Base-by-base conservation (phyloP, 495 filamentous ascomycete species). In the Penicillium mononematosum region DNA sequence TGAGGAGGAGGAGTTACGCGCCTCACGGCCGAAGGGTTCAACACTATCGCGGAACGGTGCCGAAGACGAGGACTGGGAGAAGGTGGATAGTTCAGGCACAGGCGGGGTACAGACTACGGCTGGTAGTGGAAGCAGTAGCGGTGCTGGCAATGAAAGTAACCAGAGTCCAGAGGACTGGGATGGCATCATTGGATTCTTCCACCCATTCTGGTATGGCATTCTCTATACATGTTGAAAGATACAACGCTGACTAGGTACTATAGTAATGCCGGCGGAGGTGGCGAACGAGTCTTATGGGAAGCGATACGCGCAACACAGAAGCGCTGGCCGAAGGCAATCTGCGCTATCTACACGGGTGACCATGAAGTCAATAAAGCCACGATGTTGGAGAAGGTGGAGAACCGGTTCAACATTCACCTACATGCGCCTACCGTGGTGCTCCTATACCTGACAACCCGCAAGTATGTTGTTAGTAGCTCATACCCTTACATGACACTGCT, bases 241-340 rank as follows among this genome's bases (percentile, higher is more conserved):
- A 19, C 24, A 42, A 7, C 29, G 20, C 36, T 50, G 54, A 24
- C 41, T 16, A 14, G 20, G 12, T 19, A 41, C 27, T 22, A 56
- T 61, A 92, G 91, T 71, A 97, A 98, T 75, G 95, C 94, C 41
- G 94, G 93, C 27, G 94, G 94, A 32, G 94, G 94, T 41, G 94
- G 95, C 56, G 94, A 98, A 75, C 83, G 94, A 69, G 95, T 98
- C 29, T 83, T 98, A 42, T 98, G 94, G 92, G 93, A 92, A 59
- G 94, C 95, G 10, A 87, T 98, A 52, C 85, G 88, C 61, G 90
- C 95, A 29, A 96, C 91, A 5, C 94, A 97, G 74, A 83, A 85
- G 57, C 84, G 89, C 58, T 96, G 90, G 86, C 93, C 92, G 4
- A 87, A 88, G 46, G 91, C 91, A 24, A 85, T 91, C 59, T 94